phyloP scores from a whole-genome alignment of 768 basidiomycete species.

The Rhodotorula toruloides region DNA sequence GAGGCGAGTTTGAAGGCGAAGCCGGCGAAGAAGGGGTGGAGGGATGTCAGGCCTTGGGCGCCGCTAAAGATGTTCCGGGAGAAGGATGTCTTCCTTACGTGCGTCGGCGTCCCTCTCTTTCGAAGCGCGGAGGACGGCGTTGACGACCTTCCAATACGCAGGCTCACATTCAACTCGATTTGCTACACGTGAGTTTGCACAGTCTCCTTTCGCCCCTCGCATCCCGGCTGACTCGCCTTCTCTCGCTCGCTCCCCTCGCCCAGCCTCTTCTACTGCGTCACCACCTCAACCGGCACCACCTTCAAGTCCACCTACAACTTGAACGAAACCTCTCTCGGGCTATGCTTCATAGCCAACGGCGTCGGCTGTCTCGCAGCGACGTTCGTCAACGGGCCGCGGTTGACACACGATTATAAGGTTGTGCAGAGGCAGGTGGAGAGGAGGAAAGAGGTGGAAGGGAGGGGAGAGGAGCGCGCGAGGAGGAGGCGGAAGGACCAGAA shows the following conservation, averaged over 20 bases:
- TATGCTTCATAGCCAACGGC: conserved; percentile 73
- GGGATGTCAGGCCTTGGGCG: conserved; percentile 18
- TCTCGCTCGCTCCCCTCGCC: not conserved
- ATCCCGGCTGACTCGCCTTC: too few species aligned
- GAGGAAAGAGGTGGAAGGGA: conserved; percentile 4
- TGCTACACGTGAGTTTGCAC: conserved; percentile 10
- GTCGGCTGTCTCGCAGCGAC: conserved; percentile 64
- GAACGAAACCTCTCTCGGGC: conserved; percentile 61
- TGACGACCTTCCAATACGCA: conserved; percentile 40
- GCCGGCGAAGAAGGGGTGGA: conserved; percentile 31
- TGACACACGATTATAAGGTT: conserved; percentile 63
- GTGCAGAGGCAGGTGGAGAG: conserved; percentile 45
- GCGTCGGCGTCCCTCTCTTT: not conserved
- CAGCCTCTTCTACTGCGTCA: conserved; percentile 59
- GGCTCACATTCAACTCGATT: conserved; percentile 43
- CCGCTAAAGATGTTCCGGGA: conserved; percentile 55
- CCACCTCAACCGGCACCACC: conserved; percentile 59
- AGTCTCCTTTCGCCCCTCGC: not conserved
- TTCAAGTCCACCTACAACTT: conserved; percentile 60
- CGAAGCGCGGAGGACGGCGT: too few species aligned
- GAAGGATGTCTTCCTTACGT: conserved; percentile 53
- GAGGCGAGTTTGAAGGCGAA: conserved; percentile 7
- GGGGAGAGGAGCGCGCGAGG: conserved; percentile 30
- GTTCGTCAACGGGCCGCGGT: conserved; percentile 56
- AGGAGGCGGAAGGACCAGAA: conserved; percentile 41